Conservation (phyloP, 169 alveolate species). For the Eimeria necatrix region DNA sequence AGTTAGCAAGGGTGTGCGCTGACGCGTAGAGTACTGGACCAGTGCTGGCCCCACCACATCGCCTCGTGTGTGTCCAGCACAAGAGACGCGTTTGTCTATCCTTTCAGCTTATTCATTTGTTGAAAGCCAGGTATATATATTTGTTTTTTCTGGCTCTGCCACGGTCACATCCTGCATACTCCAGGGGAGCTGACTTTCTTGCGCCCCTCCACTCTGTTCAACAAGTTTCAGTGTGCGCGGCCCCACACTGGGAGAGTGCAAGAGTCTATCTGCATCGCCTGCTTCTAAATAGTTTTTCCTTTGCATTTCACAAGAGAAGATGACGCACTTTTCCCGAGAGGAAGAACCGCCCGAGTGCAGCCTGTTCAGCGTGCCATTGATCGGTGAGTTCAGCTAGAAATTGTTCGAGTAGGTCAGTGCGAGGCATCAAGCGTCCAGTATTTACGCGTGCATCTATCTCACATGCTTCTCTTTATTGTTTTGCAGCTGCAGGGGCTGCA, state of each 20-base stretch:
- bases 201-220: constrained; percentile 5
- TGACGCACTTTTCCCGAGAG: not conserved
- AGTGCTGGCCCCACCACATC: constrained; percentile 45
- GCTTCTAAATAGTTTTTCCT: not conserved
- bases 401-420: not conserved
- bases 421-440: not conserved
- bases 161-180: not conserved
- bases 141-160: not conserved
- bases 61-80: not conserved
- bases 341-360: constrained; percentile 31
- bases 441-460: not conserved
- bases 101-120: too few relatives aligned
- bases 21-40: constrained; percentile 41
- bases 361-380: constrained; percentile 46
- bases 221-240: constrained; percentile 33
- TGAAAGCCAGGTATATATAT: not conserved
- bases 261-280: not conserved
- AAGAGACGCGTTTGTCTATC: not conserved
- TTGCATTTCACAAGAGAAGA: not conserved
- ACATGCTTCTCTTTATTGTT: not conserved
- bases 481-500: constrained; percentile 67
- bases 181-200: not conserved
- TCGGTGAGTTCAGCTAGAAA: constrained; percentile 56
- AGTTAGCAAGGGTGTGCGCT: not conserved
- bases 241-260: constrained; percentile 39